A percentile compares a stretch with the other conserved stretches of the same genome.
Conservation (phyloP, 306 rosid genomes). For the Albizia julibrissin region DNA sequence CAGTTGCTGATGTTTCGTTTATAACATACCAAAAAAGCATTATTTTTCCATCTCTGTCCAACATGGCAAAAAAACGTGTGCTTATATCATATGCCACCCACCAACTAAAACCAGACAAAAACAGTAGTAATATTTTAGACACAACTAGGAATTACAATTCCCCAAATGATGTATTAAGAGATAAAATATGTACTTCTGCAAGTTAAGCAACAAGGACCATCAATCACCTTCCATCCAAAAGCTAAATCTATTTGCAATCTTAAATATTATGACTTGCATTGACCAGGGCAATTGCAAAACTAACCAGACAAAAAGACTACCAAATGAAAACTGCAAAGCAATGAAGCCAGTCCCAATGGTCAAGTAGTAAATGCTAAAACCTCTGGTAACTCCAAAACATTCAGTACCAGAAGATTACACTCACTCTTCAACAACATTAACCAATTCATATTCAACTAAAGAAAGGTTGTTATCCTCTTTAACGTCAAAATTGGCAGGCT, state of each 20-base stretch:
- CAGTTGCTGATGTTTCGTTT: not conserved
- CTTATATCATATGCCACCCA: not conserved
- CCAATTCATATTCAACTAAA: constrained; percentile 83
- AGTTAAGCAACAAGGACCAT: constrained; percentile 20
- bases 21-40: not conserved
- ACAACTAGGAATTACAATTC: not conserved
- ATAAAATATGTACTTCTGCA: constrained; percentile 31
- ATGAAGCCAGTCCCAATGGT: constrained; percentile 42
- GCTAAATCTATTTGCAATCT: constrained; percentile 24
- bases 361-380: constrained; percentile 38
- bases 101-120: not conserved
- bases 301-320: constrained; percentile 40
- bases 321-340: constrained; percentile 46
- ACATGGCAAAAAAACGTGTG: not conserved
- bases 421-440: constrained; percentile 71
- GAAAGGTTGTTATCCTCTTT: constrained; percentile 88
- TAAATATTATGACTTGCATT: constrained; percentile 31
- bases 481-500: constrained; percentile 70
- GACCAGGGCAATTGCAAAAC: constrained; percentile 33
- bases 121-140: not conserved
- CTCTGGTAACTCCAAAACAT: constrained; percentile 37
- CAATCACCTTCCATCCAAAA: not conserved
- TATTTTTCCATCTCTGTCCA: not conserved
- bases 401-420: constrained; percentile 36
- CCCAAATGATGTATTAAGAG: not conserved